A percentile compares a stretch with the other conserved stretches of the same genome.
These are phyloP conservation scores for Musa itinerans DNA, from an alignment of 176 grass and related monocot genomes.

Conservation along the genomic window DNA sequence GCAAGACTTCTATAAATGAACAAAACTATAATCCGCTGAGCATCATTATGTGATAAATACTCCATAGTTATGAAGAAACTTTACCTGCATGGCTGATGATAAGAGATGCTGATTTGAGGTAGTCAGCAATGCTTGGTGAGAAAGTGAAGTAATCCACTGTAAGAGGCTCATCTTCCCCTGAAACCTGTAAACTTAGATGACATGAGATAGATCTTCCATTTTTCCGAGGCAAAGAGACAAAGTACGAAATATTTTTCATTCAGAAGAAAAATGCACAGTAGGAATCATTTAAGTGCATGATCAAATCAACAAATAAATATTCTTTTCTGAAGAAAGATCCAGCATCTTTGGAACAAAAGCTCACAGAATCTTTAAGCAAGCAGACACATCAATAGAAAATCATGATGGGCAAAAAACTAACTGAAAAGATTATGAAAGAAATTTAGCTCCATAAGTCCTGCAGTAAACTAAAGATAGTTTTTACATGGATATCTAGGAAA, in stretches of 20 bases:
- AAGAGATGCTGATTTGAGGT: conserved; percentile 55
- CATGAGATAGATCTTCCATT: background rate
- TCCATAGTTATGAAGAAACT: background rate
- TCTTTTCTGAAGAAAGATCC: background rate
- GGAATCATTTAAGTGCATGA: background rate
- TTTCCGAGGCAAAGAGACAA: background rate
- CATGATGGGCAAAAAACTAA: too few species aligned
- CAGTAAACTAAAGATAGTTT: background rate
- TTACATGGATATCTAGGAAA: too few species aligned
- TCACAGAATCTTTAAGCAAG: background rate
- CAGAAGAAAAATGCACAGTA: background rate
- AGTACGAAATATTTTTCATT: background rate
- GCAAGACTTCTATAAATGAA: background rate
- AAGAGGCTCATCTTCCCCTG: conserved; percentile 31
- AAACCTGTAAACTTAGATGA: conserved; percentile 32
- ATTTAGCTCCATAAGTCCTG: too few species aligned
- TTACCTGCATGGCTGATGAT: conserved; percentile 90
- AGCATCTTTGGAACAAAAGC: too few species aligned
- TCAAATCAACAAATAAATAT: background rate
- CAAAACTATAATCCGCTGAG: background rate
- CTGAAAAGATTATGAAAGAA: too few species aligned
- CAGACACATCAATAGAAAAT: too few species aligned
- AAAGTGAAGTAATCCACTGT: conserved; percentile 79
- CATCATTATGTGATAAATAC: background rate
- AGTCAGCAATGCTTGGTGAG: conserved; percentile 67